These are phyloP conservation scores for Anacardium occidentale DNA, from an alignment of 345 rosid genomes.

Conservation along the genomic window DNA sequence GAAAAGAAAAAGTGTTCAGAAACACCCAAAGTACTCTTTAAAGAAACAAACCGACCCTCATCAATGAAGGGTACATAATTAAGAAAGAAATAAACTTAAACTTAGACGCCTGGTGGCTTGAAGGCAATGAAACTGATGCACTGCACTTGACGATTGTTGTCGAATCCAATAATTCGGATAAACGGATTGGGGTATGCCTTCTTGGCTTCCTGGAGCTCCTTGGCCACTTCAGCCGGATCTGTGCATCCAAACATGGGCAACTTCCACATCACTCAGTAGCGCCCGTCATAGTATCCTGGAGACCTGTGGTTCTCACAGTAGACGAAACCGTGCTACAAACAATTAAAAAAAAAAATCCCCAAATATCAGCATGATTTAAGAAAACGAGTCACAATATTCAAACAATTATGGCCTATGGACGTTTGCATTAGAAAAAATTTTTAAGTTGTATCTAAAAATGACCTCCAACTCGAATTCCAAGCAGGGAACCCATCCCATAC, in stretches of 20 bases:
- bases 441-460: background rate
- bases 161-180: constrained; percentile 51
- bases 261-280: constrained; percentile 62
- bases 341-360: background rate
- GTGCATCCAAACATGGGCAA: constrained; percentile 54
- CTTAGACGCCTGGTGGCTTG: constrained; percentile 18
- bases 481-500: constrained; percentile 63
- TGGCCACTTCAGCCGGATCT: constrained; percentile 43
- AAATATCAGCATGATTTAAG: background rate
- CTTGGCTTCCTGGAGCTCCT: constrained; percentile 44
- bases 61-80: background rate
- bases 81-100: background rate
- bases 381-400: no score
- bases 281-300: constrained; percentile 42
- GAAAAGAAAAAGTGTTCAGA: constrained; percentile 11
- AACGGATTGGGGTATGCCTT: constrained; percentile 36
- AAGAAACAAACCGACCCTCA: background rate
- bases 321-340: constrained; percentile 34
- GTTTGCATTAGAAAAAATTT: background rate
- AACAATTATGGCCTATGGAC: no score
- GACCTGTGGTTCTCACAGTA: constrained; percentile 24
- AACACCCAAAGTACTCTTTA: background rate
- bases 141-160: constrained; percentile 39
- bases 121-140: constrained; percentile 29
- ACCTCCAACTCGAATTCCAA: constrained; percentile 60